These are phyloP conservation scores for Phytophthora sojae DNA, from an alignment of 352 stramenopile species.

Conservation along the genomic window DNA sequence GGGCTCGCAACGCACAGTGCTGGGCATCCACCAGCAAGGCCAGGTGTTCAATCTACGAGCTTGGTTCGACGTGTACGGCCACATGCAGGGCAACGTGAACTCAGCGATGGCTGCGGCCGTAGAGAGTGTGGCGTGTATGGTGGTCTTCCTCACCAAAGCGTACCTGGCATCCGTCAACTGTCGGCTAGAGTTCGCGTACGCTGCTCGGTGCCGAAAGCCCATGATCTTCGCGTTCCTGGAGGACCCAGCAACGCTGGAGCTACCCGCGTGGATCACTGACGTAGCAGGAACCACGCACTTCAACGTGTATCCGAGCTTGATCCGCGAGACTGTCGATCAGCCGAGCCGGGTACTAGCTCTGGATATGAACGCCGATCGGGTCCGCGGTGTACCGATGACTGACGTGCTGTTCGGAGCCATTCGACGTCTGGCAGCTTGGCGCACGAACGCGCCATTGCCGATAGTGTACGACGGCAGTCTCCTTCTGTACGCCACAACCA, in stretches of 20 bases:
- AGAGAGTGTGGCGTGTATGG: conserved; percentile 61
- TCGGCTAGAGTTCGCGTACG: conserved; percentile 66
- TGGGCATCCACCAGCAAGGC: conserved; percentile 55
- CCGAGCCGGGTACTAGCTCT: conserved; percentile 39
- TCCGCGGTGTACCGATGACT: conserved; percentile 40
- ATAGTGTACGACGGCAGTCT: conserved; percentile 53
- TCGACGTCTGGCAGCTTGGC: conserved; percentile 42
- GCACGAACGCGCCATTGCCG: conserved; percentile 28
- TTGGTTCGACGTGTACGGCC: conserved; percentile 68
- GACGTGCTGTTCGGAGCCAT: conserved; percentile 55
- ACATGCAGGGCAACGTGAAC: conserved; percentile 78
- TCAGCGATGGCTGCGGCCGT: conserved; percentile 65
- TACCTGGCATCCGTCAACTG: conserved; percentile 67
- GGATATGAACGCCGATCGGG: conserved; percentile 38
- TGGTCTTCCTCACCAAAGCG: conserved; percentile 58
- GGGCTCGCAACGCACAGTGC: conserved; percentile 46
- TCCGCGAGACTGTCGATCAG: conserved; percentile 8
- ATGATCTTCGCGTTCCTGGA: conserved; percentile 59
- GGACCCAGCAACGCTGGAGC: conserved; percentile 35
- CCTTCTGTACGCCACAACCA: conserved; percentile 51
- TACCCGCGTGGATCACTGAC: conserved; percentile 51
- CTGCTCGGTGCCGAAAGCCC: conserved; percentile 42
- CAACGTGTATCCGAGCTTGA: conserved; percentile 47
- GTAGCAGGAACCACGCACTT: conserved; percentile 41
- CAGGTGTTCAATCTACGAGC: conserved; percentile 44